Base-by-base conservation (phyloP, 805 yeast genomes). In the Priceomyces castillae region DNA sequence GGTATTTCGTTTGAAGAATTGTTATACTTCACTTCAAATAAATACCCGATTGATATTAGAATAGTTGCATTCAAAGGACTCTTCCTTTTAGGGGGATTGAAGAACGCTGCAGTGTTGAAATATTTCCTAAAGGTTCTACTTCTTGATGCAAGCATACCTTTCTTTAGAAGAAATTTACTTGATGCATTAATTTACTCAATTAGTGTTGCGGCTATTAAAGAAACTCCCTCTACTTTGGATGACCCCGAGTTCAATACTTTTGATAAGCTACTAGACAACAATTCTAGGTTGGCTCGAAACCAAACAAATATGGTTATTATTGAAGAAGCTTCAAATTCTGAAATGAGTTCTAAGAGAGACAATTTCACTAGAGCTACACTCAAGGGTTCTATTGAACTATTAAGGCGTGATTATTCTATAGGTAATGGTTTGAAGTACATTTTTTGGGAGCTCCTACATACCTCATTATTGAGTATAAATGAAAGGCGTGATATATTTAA, bases 51-150 rank as follows among this genome's bases (percentile, higher is more conserved):
- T 17, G 82, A 79, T 17, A 73, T 87, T 0, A 64, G 95, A 34
- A 54, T 84, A 7, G 74, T 76, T 20, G 90, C 96, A 0, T 82
- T 87, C 57, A 76, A 78, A 43, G 86, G 89, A 0, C 56, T 94
- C 23, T 66, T 94, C 40, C 52, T 76, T 3, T 65, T 87, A 37
- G 97, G 97, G 16, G 97, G 94, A 1, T 61, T 90, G 49, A 82
- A 81, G 46, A 86, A 87, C 53, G 61, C 69, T 11, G 67, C 71
- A 23, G 69, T 90, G 3, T 57, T 90, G 48, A 66, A 73, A 15
- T 86, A 86, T 52, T 78, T 82, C 46, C 80, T 87, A 51, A 70
- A 78, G 22, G 62, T 78, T 0, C 58, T 81, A 40, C 69, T 80
- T 20, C 65, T 83, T 28, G 90, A 84, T 31, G 65, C 71, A 1